Evolutionary conservation across 2,329 filamentous ascomycete species (phyloP), one percentile per base, ranked within the genome.

Genomic region (Teratosphaeria nubilosa): DNA sequence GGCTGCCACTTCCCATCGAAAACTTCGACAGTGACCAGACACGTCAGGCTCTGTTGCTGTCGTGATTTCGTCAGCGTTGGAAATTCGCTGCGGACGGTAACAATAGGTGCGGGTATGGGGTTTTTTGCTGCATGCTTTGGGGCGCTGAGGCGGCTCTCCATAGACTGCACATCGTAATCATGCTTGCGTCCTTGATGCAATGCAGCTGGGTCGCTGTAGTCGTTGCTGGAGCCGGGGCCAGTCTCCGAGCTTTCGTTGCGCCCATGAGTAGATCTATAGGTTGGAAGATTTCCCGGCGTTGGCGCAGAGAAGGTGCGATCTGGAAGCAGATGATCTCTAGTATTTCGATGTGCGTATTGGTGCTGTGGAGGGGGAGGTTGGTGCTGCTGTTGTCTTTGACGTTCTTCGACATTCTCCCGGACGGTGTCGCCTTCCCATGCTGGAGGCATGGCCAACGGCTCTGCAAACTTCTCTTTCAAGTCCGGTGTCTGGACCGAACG

Each of bases 11-110:
- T 95, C 65, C 86, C 90, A 69, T 95, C 91, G 0, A 91, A 85
- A 0, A 97, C 91, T 74, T 99, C 94, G 53, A 99, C 85, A 0
- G 94, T 97, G 55, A 99, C 82, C 57, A 99, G 78, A 68, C 94
- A 99, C 0, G 94, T 97, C 63, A 99, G 78, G 11, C 90, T 94
- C 72, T 99, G 94, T 72, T 96, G 94, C 70, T 96, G 90, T 55
- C 91, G 87, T 22, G 91, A 96, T 63, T 90, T 83, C 73, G 82
- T 96, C 68, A 99, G 82, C 1, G 94, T 97, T 0, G 94, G 94
- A 69, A 96, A 99, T 74, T 99, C 94, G 70, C 92, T 97, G 59
- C 92, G 88, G 53, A 99, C 88, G 0, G 90, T 95, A n/a, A 99
- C 91, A 0, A 84, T 88, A 0, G 94, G 94, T 5, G 91, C 79